Evolutionary conservation across 352 stramenopile species (phyloP).

Genomic region (Globisporangium megalacanthum): DNA sequence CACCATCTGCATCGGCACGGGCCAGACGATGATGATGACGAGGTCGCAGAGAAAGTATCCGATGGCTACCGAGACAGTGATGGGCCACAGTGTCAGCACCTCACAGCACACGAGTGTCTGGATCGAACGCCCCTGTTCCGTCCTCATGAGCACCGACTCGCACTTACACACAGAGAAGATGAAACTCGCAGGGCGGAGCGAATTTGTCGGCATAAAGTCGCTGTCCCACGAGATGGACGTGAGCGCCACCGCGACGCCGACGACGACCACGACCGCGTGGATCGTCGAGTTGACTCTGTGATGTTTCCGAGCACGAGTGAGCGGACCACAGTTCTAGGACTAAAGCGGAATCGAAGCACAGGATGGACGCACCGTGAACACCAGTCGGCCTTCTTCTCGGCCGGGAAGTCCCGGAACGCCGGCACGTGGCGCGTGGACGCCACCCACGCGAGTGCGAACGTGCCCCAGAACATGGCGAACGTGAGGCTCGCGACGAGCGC

Average conservation of each 20-base stretch:
- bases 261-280: slow-evolving; percentile 56
- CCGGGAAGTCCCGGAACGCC: slow-evolving; percentile 56
- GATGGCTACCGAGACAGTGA: slow-evolving; percentile 33
- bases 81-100: too few species aligned
- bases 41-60: slow-evolving; percentile 79
- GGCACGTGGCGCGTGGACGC: slow-evolving; percentile 45
- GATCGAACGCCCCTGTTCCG: not conserved
- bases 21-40: slow-evolving; percentile 76
- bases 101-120: not conserved
- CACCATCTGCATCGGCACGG: slow-evolving; percentile 67
- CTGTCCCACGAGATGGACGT: slow-evolving; percentile 53
- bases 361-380: slow-evolving; percentile 58
- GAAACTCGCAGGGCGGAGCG: slow-evolving; percentile 65
- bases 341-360: too few species aligned
- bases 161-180: slow-evolving; percentile 74
- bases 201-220: slow-evolving; percentile 67
- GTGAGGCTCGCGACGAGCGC: slow-evolving; percentile 43
- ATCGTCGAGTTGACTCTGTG: slow-evolving; percentile 77
- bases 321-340: too few species aligned
- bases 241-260: slow-evolving; percentile 62
- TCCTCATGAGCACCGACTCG: too few species aligned
- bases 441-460: slow-evolving; percentile 60
- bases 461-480: slow-evolving; percentile 66
- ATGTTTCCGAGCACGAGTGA: too few species aligned
- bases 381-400: slow-evolving; percentile 75